A percentile compares a stretch with the other conserved stretches of the same genome.
These are phyloP conservation scores for Pleurotus giganteus DNA, from an alignment of 768 basidiomycete genomes.

Conservation along the genomic window DNA sequence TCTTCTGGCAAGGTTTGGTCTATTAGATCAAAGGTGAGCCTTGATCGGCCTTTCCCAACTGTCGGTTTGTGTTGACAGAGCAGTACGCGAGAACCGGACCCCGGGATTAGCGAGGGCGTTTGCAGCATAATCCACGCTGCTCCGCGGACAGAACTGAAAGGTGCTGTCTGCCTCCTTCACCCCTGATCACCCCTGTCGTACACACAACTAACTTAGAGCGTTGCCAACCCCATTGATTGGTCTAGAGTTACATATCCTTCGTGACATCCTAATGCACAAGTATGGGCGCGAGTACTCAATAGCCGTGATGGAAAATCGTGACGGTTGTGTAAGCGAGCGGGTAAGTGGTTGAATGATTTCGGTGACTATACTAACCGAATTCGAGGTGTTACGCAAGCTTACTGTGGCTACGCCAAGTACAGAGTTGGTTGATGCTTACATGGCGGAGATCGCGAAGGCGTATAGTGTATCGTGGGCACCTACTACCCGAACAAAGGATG, in stretches of 20 bases:
- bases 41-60: constrained; percentile 9
- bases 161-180: constrained; percentile 30
- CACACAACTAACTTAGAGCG: background rate
- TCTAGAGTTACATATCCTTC: constrained; percentile 82
- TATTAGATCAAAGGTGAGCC: constrained; percentile 84
- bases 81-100: constrained; percentile 83
- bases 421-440: constrained; percentile 83
- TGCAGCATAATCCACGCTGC: constrained; percentile 89
- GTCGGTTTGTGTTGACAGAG: constrained; percentile 13
- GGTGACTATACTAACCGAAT: background rate
- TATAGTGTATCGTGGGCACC: constrained; percentile 75
- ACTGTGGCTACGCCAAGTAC: constrained; percentile 63
- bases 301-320: constrained; percentile 83
- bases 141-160: constrained; percentile 88
- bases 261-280: constrained; percentile 95
- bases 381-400: constrained; percentile 76
- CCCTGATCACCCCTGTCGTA: background rate
- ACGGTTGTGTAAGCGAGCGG: constrained; percentile 78
- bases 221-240: background rate
- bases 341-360: constrained; percentile 40
- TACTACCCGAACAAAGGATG: constrained; percentile 25
- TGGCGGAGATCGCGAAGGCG: constrained; percentile 85
- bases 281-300: constrained; percentile 89
- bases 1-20: constrained; percentile 86
- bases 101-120: constrained; percentile 83